A percentile compares a stretch with the other conserved stretches of the same genome.
Evolutionary conservation across 2,329 filamentous ascomycete genomes (phyloP).

Genomic region (Orbilia blumenaviensis): DNA sequence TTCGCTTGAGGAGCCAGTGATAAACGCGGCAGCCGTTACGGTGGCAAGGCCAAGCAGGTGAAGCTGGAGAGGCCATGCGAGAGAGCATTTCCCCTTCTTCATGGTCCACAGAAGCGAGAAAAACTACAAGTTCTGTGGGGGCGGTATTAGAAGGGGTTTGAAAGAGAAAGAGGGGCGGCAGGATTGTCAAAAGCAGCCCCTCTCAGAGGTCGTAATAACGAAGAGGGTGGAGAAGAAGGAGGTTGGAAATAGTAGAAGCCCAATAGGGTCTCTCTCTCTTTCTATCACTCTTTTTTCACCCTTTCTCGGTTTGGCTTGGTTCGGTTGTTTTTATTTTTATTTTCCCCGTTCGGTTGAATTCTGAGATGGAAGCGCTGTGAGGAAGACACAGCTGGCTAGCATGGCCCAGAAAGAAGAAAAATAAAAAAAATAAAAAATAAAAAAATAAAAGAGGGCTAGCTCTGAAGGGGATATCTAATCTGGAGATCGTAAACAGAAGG

Average conservation of each 20-base stretch:
- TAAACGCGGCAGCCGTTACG: conserved; percentile 20
- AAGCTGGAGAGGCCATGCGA: conserved; percentile 46
- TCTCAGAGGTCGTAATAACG: conserved; percentile 3
- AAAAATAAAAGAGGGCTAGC: neutral
- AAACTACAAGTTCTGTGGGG: neutral
- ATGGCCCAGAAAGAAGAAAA: conserved; percentile 5
- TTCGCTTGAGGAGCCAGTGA: conserved; percentile 41
- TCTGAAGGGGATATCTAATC: conserved; percentile 5
- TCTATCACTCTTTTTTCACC: neutral
- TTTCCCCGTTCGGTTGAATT: neutral
- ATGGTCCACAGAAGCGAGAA: conserved; percentile 34
- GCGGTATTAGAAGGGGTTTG: neutral
- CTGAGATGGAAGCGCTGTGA: neutral
- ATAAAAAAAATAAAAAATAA: neutral
- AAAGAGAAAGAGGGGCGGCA: too few relatives aligned
- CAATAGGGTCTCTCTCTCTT: neutral
- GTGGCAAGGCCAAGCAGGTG: conserved; percentile 18
- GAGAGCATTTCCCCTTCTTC: conserved; percentile 50
- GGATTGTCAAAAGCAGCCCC: conserved; percentile 1
- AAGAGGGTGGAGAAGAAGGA: neutral
- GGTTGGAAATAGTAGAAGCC: neutral
- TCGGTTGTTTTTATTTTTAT: neutral
- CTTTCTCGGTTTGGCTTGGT: too few relatives aligned
- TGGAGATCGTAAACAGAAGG: neutral
- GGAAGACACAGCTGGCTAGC: neutral